Percentiles rank a stretch among this genome's conserved stretches.
These are phyloP conservation scores for Helianthus annuus DNA, from an alignment of 129 eudicot genomes.

Conservation along the genomic window HanXRQr2.0-SUNRISE NC_035441.2:139203527-139204026, in stretches of 20 bases:
- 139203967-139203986: no score
- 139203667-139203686: constrained; percentile 73
- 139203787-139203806: neutral
- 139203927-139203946: no score
- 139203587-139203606: constrained; percentile 87
- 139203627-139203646: constrained; percentile 44
- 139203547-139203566: constrained; percentile 92
- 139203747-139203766: neutral
- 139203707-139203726: constrained; percentile 62
- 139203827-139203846: neutral
- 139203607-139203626: constrained; percentile 75
- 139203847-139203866: neutral
- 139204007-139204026: no score
- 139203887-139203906: neutral
- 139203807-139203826: neutral
- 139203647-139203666: constrained; percentile 67
- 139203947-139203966: no score
- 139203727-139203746: constrained; percentile 36
- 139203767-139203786: neutral
- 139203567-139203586: constrained; percentile 83
- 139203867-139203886: neutral
- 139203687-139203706: constrained; percentile 81
- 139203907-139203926: no score
- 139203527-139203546: constrained; percentile 76
- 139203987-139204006: no score